Evolutionary conservation across 495 filamentous ascomycete species (phyloP).

Genomic region (Elasticomyces elasticus): DNA sequence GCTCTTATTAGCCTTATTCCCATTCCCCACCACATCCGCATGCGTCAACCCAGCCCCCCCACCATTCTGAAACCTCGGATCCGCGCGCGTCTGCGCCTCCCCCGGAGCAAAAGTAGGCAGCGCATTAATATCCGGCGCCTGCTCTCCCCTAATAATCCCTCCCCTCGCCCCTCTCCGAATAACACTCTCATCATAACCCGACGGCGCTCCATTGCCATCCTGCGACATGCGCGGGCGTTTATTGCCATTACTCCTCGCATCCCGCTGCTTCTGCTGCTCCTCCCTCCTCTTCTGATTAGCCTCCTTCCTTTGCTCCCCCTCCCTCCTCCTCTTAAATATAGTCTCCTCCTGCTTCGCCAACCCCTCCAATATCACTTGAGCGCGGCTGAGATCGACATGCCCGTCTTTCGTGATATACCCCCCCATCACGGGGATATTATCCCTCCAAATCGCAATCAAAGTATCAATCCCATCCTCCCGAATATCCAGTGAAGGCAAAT

Average conservation of each 20-base stretch:
- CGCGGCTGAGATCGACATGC: constrained; percentile 72
- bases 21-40: constrained; percentile 36
- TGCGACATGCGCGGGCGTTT: constrained; percentile 30
- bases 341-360: constrained; percentile 91
- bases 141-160: constrained; percentile 15
- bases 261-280: constrained; percentile 50
- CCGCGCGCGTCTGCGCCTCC: constrained; percentile 17
- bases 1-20: constrained; percentile 85
- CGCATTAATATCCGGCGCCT: constrained; percentile 21
- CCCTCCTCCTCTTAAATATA: constrained; percentile 77
- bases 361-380: constrained; percentile 78
- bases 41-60: constrained; percentile 15
- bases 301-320: constrained; percentile 70
- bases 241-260: constrained; percentile 44
- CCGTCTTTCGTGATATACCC: constrained; percentile 95
- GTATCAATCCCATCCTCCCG: constrained; percentile 95
- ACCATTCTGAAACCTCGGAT: constrained; percentile 11
- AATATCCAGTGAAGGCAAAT: constrained; percentile 93
- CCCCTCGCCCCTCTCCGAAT: constrained; percentile 16
- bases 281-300: constrained; percentile 70
- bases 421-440: constrained; percentile 83
- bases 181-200: constrained; percentile 18
- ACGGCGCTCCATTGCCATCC: background rate
- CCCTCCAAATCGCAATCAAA: constrained; percentile 87
- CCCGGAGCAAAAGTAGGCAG: constrained; percentile 23